phyloP scores from a whole-genome alignment of 352 stramenopile species.

The Phytophthora quininea region DNA sequence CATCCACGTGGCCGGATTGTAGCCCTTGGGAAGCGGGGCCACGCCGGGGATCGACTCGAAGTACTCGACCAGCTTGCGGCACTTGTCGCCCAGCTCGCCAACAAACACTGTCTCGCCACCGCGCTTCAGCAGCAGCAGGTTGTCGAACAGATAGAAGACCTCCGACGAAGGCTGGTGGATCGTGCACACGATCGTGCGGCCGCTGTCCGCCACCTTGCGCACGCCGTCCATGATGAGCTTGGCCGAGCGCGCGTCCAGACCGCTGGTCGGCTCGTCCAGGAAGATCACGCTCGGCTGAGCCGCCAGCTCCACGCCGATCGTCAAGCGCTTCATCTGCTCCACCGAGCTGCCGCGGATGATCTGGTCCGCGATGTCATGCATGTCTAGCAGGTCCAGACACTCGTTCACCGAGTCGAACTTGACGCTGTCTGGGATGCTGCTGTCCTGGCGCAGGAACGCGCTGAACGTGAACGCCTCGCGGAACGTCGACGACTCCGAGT shows the following conservation, averaged over 20 bases:
- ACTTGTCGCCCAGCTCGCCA: conserved; percentile 49
- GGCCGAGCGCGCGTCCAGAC: conserved; percentile 78
- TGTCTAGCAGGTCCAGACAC: conserved; percentile 37
- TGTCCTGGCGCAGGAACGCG: conserved; percentile 68
- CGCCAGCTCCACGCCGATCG: conserved; percentile 74
- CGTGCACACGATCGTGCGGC: conserved; percentile 83
- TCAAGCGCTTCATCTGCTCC: conserved; percentile 52
- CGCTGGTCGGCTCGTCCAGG: conserved; percentile 70
- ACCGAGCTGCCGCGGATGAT: conserved; percentile 40
- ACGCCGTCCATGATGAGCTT: conserved; percentile 82
- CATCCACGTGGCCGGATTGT: conserved; percentile 73
- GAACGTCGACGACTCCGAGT: conserved; percentile 87
- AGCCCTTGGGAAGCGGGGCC: conserved; percentile 30
- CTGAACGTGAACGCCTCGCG: conserved; percentile 89
- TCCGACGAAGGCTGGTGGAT: conserved; percentile 92
- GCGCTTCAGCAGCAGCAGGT: conserved; percentile 47
- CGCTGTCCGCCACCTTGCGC: conserved; percentile 72
- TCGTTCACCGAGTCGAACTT: conserved; percentile 44
- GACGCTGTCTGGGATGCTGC: conserved; percentile 25
- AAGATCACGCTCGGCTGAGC: conserved; percentile 81
- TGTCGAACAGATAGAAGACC: conserved; percentile 86
- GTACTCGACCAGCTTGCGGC: conserved; percentile 35
- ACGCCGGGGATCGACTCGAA: conserved; percentile 35
- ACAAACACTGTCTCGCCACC: conserved; percentile 57
- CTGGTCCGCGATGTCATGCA: conserved; percentile 43